Percentiles rank a stretch among this genome's conserved stretches.
phyloP scores from a whole-genome alignment of 345 rosid species.

The Eucalyptus virginea region DNA sequence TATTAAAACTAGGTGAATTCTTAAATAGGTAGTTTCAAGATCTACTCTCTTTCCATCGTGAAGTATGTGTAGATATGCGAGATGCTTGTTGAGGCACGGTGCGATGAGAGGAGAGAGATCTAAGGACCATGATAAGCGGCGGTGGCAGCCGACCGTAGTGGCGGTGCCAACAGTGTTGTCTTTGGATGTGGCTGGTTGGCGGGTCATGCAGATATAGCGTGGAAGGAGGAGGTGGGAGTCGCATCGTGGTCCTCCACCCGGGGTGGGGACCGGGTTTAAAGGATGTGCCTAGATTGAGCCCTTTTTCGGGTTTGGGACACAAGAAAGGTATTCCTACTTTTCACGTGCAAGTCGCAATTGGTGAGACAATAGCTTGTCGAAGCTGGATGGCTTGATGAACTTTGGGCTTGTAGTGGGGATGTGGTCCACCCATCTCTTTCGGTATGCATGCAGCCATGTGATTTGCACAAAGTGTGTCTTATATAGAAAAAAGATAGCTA shows the following conservation, averaged over 20 bases:
- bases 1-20: background rate
- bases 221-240: background rate
- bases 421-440: background rate
- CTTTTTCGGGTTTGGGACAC: background rate
- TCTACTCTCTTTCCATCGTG: background rate
- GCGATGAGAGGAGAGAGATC: background rate
- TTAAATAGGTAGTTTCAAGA: background rate
- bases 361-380: background rate
- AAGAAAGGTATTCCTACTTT: background rate
- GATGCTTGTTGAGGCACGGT: background rate
- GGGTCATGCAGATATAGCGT: background rate
- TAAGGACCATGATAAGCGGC: background rate
- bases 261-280: background rate
- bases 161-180: background rate
- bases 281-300: background rate
- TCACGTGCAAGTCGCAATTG: background rate
- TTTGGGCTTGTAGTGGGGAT: background rate
- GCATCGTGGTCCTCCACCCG: background rate
- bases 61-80: background rate
- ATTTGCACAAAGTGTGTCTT: background rate
- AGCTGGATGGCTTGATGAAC: background rate
- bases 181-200: background rate
- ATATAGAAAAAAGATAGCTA: background rate
- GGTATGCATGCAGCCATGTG: background rate
- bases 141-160: background rate